These are phyloP conservation scores for Scedosporium minutisporum DNA, from an alignment of 2,329 filamentous ascomycete species.

Conservation along the genomic window DNA sequence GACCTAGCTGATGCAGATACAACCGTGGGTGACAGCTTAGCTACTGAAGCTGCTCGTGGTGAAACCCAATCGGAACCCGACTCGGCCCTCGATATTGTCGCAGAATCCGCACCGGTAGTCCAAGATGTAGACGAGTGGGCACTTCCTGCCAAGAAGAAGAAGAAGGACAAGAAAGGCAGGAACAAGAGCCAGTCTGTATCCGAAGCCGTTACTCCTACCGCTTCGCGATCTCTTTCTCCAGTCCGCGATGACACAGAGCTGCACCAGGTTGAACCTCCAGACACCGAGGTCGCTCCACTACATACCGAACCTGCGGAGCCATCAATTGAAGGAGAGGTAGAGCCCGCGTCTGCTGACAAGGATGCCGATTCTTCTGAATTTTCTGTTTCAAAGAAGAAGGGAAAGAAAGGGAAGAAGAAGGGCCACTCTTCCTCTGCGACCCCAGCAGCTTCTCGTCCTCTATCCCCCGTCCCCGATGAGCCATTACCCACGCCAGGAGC, in stretches of 20 bases:
- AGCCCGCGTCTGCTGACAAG: neutral
- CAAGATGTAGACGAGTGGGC: neutral
- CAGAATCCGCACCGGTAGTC: neutral
- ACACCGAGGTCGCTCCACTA: neutral
- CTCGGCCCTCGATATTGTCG: neutral
- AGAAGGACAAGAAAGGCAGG: conserved; percentile 14
- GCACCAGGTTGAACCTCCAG: neutral
- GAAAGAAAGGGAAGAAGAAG: conserved; percentile 10
- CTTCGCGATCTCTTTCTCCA: neutral
- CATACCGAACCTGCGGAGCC: neutral
- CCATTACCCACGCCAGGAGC: neutral
- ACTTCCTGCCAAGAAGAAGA: conserved; percentile 11
- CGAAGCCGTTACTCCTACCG: neutral
- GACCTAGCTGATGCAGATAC: neutral
- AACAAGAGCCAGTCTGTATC: neutral
- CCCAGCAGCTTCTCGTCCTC: conserved; percentile 10
- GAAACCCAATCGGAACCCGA: neutral
- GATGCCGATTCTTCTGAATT: neutral
- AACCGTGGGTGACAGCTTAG: neutral
- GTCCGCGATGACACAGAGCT: neutral
- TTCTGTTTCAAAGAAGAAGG: conserved; percentile 1
- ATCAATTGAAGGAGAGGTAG: neutral
- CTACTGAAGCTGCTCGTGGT: neutral
- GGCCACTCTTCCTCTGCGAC: conserved; percentile 13
- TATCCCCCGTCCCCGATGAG: neutral